A percentile compares a stretch with the other conserved stretches of the same genome.
Evolutionary conservation across 768 basidiomycete species (phyloP).

Genomic region (Russula vinacea): DNA sequence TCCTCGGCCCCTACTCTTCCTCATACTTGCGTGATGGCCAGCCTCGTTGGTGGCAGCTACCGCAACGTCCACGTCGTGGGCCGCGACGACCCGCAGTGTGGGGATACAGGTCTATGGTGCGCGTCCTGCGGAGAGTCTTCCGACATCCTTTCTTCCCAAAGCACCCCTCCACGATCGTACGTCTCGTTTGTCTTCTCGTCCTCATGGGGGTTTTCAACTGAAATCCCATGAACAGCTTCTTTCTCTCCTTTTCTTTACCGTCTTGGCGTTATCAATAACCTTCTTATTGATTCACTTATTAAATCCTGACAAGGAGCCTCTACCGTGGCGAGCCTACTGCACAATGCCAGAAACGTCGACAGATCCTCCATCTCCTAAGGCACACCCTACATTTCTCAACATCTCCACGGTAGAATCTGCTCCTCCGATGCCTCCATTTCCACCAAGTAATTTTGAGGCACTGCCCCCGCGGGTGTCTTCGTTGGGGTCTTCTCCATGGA

Average conservation of each 20-base stretch:
- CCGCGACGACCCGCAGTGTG: constrained; percentile 47
- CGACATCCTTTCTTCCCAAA: constrained; percentile 75
- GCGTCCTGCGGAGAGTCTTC: constrained; percentile 53
- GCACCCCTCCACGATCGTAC: constrained; percentile 77
- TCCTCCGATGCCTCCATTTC: constrained; percentile 50
- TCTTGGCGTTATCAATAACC: constrained; percentile 80
- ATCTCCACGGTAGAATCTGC: constrained; percentile 31
- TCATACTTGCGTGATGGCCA: constrained; percentile 39
- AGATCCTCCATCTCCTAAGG: constrained; percentile 43
- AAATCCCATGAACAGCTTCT: constrained; percentile 48
- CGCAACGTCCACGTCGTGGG: constrained; percentile 45
- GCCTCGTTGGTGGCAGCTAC: constrained; percentile 55
- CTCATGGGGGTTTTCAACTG: constrained; percentile 6
- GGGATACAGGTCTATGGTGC: constrained; percentile 50
- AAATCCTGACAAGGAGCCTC: constrained; percentile 92
- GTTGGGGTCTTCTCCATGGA: constrained; percentile 91
- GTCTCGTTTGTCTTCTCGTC: constrained; percentile 34
- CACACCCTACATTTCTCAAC: constrained; percentile 40
- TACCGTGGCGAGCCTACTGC: constrained; percentile 95
- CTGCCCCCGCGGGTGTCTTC: constrained; percentile 84
- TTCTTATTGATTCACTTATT: constrained; percentile 87
- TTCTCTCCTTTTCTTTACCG: constrained; percentile 69
- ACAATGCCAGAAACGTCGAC: constrained; percentile 56
- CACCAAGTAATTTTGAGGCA: constrained; percentile 66
- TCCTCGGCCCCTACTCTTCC: constrained; percentile 40